phyloP scores from a whole-genome alignment of 192 early-diverging fungal species.

The Jimgerdemannia lactiflua region DNA sequence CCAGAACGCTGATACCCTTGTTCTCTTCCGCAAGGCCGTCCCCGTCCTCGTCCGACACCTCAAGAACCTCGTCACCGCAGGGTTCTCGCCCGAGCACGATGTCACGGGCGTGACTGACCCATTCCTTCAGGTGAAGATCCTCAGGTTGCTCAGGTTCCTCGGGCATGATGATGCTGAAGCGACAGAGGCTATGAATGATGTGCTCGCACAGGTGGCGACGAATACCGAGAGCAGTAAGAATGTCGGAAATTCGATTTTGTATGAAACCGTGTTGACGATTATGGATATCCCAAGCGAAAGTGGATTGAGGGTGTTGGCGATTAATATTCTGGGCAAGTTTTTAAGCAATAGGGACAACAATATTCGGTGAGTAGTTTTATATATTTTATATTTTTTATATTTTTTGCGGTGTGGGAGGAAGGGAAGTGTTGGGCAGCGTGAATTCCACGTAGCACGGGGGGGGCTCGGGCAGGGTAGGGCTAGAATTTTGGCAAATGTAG shows the following conservation, averaged over 20 bases:
- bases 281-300: slow-evolving; percentile 93
- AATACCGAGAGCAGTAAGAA: slow-evolving; percentile 94
- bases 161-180: slow-evolving; percentile 78
- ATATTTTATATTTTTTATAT: slow-evolving; percentile 9
- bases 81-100: slow-evolving; percentile 92
- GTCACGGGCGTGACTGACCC: slow-evolving; percentile 97
- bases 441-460: too few species aligned
- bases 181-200: slow-evolving; percentile 94
- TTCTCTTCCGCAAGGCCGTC: slow-evolving; percentile 74
- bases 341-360: slow-evolving; percentile 96
- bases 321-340: slow-evolving; percentile 98
- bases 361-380: slow-evolving; percentile 62
- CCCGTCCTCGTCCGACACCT: slow-evolving; percentile 85
- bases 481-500: background rate
- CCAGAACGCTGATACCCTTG: slow-evolving; percentile 61
- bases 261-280: slow-evolving; percentile 96
- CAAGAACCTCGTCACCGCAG: slow-evolving; percentile 82
- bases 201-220: slow-evolving; percentile 95
- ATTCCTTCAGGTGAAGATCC: slow-evolving; percentile 93
- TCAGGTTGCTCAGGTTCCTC: slow-evolving; percentile 86
- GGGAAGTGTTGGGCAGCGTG: background rate
- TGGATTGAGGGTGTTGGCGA: slow-evolving; percentile 89
- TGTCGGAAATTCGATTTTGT: slow-evolving; percentile 96
- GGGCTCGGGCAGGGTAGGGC: background rate
- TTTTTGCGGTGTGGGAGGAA: background rate